These are phyloP conservation scores for Monilinia vaccinii-corymbosi DNA, from an alignment of 2,329 filamentous ascomycete genomes.

Conservation along the genomic window DNA sequence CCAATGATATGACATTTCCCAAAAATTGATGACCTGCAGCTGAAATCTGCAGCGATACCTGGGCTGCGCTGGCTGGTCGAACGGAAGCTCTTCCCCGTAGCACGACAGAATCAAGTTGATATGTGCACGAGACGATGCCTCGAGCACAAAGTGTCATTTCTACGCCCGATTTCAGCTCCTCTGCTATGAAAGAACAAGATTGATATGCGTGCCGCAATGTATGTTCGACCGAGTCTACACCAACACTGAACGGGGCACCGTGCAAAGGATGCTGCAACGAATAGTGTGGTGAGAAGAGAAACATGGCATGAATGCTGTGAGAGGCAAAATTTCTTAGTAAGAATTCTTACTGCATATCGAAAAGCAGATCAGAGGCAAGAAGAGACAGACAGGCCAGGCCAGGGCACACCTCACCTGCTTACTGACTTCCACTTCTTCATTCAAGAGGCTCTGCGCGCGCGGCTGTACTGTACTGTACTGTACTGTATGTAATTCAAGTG, in stretches of 20 bases:
- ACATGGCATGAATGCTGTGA: slow-evolving; percentile 8
- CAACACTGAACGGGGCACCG: neutral
- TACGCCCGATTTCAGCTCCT: slow-evolving; percentile 3
- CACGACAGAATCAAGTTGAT: slow-evolving; percentile 10
- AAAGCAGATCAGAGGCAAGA: neutral
- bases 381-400: neutral
- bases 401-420: neutral
- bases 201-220: slow-evolving; percentile 1
- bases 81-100: slow-evolving; percentile 12
- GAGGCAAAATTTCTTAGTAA: slow-evolving; percentile 7
- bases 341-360: slow-evolving; percentile 1
- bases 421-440: neutral
- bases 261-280: neutral
- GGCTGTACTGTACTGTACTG: too few relatives aligned
- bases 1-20: slow-evolving; percentile 9
- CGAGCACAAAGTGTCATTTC: neutral
- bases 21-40: slow-evolving; percentile 11
- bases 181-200: neutral
- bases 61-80: neutral
- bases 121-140: neutral
- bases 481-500: neutral
- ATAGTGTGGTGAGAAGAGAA: slow-evolving; percentile 4
- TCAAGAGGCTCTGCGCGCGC: neutral
- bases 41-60: slow-evolving; percentile 8
- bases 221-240: neutral